Conservation (phyloP, 345 rosid genomes). For the Isatis tinctoria region DNA sequence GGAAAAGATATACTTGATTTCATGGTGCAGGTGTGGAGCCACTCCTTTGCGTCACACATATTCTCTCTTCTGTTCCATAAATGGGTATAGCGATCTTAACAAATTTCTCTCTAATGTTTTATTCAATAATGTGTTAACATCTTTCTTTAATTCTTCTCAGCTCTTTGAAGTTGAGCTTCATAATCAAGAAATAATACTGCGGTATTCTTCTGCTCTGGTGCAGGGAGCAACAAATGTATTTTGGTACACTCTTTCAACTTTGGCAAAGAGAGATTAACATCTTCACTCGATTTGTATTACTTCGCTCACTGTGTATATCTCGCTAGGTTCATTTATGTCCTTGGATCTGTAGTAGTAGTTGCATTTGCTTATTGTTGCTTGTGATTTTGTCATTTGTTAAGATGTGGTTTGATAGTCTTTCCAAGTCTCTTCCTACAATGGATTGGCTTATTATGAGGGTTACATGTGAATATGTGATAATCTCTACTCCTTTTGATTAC, state of each 20-base stretch:
- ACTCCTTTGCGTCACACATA: too few relatives aligned
- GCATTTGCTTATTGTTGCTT: not conserved
- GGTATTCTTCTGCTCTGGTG: constrained; percentile 95
- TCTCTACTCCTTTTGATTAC: too few relatives aligned
- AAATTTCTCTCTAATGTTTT: too few relatives aligned
- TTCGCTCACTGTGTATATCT: constrained; percentile 1
- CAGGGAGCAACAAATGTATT: constrained; percentile 97
- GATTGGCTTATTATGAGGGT: too few relatives aligned
- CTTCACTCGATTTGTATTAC: not conserved
- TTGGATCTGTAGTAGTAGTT: not conserved
- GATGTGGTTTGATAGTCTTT: not conserved
- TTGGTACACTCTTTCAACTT: constrained; percentile 49
- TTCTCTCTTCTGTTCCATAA: too few relatives aligned
- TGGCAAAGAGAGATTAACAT: not conserved
- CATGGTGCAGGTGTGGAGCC: too few relatives aligned
- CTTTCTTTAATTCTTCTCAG: constrained; percentile 41
- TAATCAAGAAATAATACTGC: constrained; percentile 64
- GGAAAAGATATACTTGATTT: too few relatives aligned
- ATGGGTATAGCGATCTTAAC: too few relatives aligned
- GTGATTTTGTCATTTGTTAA: not conserved
- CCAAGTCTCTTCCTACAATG: not conserved
- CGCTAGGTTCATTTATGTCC: not conserved
- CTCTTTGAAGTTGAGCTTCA: constrained; percentile 80
- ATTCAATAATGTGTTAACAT: too few relatives aligned
- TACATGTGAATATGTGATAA: too few relatives aligned